Conservation (phyloP, 345 rosid species). For the Linum lewisii region DNA sequence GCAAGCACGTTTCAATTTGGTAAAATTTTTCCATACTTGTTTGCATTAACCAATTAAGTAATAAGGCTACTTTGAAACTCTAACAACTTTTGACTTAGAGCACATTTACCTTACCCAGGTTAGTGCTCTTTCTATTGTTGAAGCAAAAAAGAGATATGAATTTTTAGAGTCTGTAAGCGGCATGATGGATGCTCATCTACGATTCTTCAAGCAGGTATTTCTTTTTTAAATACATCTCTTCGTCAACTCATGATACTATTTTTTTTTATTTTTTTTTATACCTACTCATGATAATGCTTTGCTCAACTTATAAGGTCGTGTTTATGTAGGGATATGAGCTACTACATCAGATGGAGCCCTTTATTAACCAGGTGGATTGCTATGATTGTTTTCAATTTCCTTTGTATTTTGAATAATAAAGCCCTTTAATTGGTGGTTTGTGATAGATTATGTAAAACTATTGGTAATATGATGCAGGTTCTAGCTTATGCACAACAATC, state of each 20-base stretch:
- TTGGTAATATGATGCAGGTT: conserved; percentile 35
- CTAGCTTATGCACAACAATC: conserved; percentile 95
- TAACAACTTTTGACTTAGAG: background rate
- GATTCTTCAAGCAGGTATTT: conserved; percentile 58
- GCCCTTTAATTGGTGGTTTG: background rate
- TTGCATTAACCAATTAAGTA: background rate
- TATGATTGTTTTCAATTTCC: too few species aligned
- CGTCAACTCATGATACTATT: background rate
- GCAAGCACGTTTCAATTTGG: conserved; percentile 67
- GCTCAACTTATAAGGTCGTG: background rate
- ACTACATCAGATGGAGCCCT: conserved; percentile 67
- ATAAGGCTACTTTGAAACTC: background rate
- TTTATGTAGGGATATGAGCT: conserved; percentile 64
- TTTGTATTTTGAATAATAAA: too few species aligned
- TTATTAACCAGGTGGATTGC: conserved; percentile 54
- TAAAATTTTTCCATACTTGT: conserved; percentile 14
- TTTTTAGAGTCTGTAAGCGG: conserved; percentile 67
- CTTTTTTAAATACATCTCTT: conserved; percentile 9
- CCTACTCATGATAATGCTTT: too few species aligned
- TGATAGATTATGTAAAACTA: background rate
- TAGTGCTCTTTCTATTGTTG: conserved; percentile 52
- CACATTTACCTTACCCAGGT: conserved; percentile 33
- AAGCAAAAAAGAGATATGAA: conserved; percentile 60
- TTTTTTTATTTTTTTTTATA: too few species aligned
- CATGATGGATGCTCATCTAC: conserved; percentile 65